Evolutionary conservation across 75 land plant genomes (phyloP), one percentile per base, ranked within the genome.

Genomic region (Pseudotsuga menziesii): DNA sequence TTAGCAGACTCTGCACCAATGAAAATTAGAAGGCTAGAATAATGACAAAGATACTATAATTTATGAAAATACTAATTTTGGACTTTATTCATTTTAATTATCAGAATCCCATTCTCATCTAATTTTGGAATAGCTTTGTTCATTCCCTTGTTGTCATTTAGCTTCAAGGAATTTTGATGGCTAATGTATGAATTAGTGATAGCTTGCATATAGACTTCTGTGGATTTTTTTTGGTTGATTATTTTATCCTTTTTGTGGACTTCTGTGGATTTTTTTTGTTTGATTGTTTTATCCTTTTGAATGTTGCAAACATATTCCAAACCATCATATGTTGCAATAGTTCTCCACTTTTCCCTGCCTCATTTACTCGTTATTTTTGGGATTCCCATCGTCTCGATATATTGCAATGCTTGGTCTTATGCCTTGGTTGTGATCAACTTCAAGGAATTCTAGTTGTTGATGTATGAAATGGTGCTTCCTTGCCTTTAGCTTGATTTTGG

Each of bases 141-240:
- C 57, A 69, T 91, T 69, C 98, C 95, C 26, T 90, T 91, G 90
- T 86, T 87, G 26, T 80, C 58, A 69, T 77, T 92, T 35, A 82
- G 82, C 54, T 79, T 69, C 57, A 81, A 75, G 62, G 88, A 86
- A 11, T 94, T 92, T 77, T 94, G 97, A 92, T 64, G 63, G 72
- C 81, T 94, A 36, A 87, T 92, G 66, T 79, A 62, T 76, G 86
- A 88, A 77, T 82, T 87, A 54, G 74, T 92, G 62, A 32, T 83
- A 57, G 75, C 85, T 67, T 39, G 23, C 41, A 23, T 69, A 2
- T 69, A 69, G 93, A 88, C 60, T 44, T 91, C 25, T 81, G 73
- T 56, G 94, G 91, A 26, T 87, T 94, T 29, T 19, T 67, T 86
- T 97, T 74, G 99, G 99, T 15, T 41, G 41, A 39, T 39, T 39